Evolutionary conservation across 2,329 filamentous ascomycete genomes (phyloP), one percentile per base, ranked within the genome.

Genomic region (Xylogone sp.): DNA sequence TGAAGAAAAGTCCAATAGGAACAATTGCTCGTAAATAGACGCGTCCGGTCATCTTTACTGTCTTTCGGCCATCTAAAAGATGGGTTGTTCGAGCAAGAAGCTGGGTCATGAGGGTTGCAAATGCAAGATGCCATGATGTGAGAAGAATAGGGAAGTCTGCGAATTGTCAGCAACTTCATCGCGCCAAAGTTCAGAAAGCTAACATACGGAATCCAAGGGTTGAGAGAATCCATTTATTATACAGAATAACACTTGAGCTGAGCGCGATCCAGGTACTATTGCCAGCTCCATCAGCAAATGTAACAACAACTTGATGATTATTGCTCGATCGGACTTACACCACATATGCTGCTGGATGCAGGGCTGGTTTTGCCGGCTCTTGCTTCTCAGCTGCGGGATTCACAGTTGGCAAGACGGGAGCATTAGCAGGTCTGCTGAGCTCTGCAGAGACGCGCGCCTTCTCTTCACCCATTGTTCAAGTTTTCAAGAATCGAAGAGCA

Each of bases 161-260:
- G 24, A 18, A 20, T n/a, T 42, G 42, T 43, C 21, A 27, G 31
- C 21, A 21, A 39, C 9, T 9, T 18, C 16, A 10, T 20, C 20
- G 27, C 12, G 21, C n/a, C 19, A 13, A 21, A 9, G 46, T 20
- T 45, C 29, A 39, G n/a, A 56, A 13, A 47, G 45, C 21, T 49
- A 44, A 69, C 84, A 78, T 78, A 89, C 86, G 83, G 77, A 96
- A 96, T 59, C 88, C 81, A 58, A 86, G 79, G 45, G 86, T 90
- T 65, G 91, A 84, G 56, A 97, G 80, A 64, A 97, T 88, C 82
- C 90, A 96, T 82, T 97, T 97, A 84, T 97, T 97, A 86, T 96
- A 97, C 55, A 97, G 78, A 68, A 97, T 97, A 67, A 96, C 90
- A 62, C 87, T 88, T 31, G 90, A 96, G 66, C 89, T 95, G 70